phyloP scores from a whole-genome alignment of 2,329 filamentous ascomycete species.

The Xylaria sp. region DNA sequence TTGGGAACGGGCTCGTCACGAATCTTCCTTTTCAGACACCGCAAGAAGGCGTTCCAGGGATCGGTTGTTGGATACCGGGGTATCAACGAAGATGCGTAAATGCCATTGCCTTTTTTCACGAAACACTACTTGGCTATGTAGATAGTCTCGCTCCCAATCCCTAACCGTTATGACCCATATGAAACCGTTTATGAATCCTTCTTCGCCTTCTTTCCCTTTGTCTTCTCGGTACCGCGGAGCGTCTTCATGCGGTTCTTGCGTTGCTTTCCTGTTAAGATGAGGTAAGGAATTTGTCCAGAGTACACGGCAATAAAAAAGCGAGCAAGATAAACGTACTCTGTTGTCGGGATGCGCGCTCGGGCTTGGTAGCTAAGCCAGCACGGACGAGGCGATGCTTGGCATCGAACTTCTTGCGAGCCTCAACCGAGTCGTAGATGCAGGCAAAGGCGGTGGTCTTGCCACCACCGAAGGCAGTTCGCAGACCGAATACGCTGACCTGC shows the following conservation, averaged over 20 bases:
- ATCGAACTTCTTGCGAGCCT: constrained; percentile 99
- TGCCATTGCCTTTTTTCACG: constrained; percentile 29
- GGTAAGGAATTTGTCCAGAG: constrained; percentile 18
- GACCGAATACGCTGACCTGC: constrained; percentile 96
- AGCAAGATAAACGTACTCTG: constrained; percentile 80
- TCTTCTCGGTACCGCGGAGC: constrained; percentile 96
- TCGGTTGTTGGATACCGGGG: constrained; percentile 26
- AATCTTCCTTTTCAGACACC: constrained; percentile 16
- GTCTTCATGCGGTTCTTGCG: constrained; percentile 99
- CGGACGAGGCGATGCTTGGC: constrained; percentile 96
- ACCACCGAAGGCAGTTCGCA: constrained; percentile 98
- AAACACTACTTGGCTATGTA: constrained; percentile 30
- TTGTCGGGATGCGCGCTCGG: constrained; percentile 97
- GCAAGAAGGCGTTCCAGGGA: constrained; percentile 6
- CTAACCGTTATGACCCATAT: constrained; percentile 30
- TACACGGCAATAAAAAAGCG: constrained; percentile 4
- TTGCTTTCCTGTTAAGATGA: constrained; percentile 79
- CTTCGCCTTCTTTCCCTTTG: constrained; percentile 93
- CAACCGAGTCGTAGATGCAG: constrained; percentile 90
- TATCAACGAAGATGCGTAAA: constrained; percentile 30
- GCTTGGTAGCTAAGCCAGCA: constrained; percentile 89
- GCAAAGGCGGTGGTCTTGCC: constrained; percentile 99
- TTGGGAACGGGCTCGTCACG: constrained; percentile 23
- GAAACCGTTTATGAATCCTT: constrained; percentile 65
- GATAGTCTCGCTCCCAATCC: constrained; percentile 28